phyloP scores from a whole-genome alignment of 208 protist species.

The Acanthamoeba royreba region DNA sequence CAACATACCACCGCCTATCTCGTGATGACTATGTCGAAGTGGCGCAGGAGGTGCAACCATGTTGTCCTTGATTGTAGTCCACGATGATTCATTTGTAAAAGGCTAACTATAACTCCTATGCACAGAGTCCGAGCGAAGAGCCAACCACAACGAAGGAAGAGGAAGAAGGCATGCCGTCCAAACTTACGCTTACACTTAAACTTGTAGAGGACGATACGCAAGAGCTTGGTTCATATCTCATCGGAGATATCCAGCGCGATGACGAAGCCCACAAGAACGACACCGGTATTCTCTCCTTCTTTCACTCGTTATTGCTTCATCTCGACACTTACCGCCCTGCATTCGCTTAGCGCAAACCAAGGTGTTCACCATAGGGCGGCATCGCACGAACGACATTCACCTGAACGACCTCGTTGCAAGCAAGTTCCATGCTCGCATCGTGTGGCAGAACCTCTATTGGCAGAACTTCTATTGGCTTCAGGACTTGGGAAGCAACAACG shows the following conservation, averaged over 20 bases:
- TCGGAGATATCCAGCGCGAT: not conserved
- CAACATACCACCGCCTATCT: not conserved
- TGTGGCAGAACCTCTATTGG: constrained; percentile 22
- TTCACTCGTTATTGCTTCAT: no score
- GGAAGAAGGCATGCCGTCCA: not conserved
- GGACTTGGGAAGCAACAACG: constrained; percentile 18
- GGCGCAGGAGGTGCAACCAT: no score
- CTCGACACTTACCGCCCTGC: no score
- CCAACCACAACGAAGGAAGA: not conserved
- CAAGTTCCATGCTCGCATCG: constrained; percentile 13
- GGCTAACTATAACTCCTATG: not conserved
- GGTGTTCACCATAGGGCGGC: not conserved
- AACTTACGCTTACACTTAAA: not conserved
- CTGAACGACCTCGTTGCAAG: not conserved
- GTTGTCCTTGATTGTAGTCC: no score
- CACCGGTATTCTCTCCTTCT: not conserved
- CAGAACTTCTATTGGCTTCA: constrained; percentile 20
- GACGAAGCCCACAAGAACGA: not conserved
- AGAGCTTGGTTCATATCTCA: not conserved
- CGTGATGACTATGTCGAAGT: not conserved
- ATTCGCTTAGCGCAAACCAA: not conserved
- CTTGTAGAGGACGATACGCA: not conserved
- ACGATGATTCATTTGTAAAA: not conserved
- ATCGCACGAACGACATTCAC: not conserved
- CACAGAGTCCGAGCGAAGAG: not conserved